Base-by-base conservation (phyloP, 2,329 filamentous ascomycete species). In the Lithohypha guttulata region DNA sequence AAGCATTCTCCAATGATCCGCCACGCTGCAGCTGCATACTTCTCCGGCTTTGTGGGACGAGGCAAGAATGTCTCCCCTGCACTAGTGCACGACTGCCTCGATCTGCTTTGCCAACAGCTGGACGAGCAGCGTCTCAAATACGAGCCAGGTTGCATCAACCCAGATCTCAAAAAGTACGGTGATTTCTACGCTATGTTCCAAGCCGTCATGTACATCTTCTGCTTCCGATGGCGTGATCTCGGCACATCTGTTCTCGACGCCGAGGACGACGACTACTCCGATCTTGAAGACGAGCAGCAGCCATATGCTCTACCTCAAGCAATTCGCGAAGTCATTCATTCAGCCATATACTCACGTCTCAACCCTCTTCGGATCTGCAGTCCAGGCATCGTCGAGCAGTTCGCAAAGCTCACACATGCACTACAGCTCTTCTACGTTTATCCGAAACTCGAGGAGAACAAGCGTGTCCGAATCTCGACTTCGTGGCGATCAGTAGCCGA, bases 291-390 rank as follows among this genome's bases (percentile, higher is more conserved):
- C 7, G 66, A 75, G 23, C 43, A 78, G 2, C 77, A 81, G 49
- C 83, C 93, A 42, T 75, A 93, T 28, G 70, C 73, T 27, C 96
- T 91, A 81, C 73, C 81, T 37, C 70, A 77, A 6, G 75, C 75
- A 17, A 73, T 91, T 44, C 82, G 82, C 53, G 78, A 85, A 37
- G 73, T 78, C 17, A 68, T 96, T 34, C 74, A 76, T 34, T 73
- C 75, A 27, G 84, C 87, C 53, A 84, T 96, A 52, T 82, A 85
- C 61, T 87, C 82, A 39, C 81, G 79, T 49, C 79, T 98, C 52
- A 98, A 98, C 59, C 91, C 91, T 1, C 76, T 98, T 38, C 94
- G 94, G 59, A 83, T 98, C 48, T 94, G 87, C 68, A 84, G 87
- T 2, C 84, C 86, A 0, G 75, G 76, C 6, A 95, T 98, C 44